Conservation (phyloP, 2,329 filamentous ascomycete genomes). For the Fusarium albosuccineum region DNA sequence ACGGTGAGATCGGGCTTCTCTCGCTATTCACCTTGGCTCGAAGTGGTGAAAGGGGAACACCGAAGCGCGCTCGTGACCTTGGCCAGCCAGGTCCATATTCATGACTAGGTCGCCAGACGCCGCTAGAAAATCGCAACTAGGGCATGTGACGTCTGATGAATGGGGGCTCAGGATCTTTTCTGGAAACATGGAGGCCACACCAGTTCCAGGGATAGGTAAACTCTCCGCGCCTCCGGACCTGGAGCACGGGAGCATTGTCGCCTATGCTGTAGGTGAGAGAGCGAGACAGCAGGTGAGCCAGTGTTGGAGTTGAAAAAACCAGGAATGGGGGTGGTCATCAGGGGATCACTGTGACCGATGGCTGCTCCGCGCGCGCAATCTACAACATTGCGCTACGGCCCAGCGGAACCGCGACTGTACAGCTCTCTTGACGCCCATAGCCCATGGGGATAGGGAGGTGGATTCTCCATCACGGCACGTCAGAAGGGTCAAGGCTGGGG, state of each 20-base stretch:
- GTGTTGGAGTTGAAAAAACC: too few relatives aligned
- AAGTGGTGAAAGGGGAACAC: conserved; percentile 32
- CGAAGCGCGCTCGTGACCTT: conserved; percentile 30
- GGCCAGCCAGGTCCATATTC: conserved; percentile 9
- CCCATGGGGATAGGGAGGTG: conserved; percentile 14
- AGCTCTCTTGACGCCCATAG: conserved; percentile 17
- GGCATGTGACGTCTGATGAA: conserved; percentile 31
- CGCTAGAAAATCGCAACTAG: conserved; percentile 26
- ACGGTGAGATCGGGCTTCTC: conserved; percentile 21
- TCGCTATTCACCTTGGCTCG: conserved; percentile 35
- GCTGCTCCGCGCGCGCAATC: conserved; percentile 9
- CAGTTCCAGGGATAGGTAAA: conserved; percentile 20
- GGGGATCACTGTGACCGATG: conserved; percentile 3
- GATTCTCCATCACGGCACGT: conserved; percentile 21
- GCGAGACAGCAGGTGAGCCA: background rate
- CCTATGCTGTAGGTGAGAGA: conserved; percentile 21
- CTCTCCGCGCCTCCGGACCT: conserved; percentile 36
- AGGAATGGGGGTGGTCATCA: conserved; percentile 4
- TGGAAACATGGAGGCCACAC: conserved; percentile 32
- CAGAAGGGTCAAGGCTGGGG: conserved; percentile 20
- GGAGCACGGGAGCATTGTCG: conserved; percentile 23
- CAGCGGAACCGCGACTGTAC: conserved; percentile 43
- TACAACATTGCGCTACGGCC: conserved; percentile 42
- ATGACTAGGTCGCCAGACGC: conserved; percentile 31
- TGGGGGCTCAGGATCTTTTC: conserved; percentile 17